Evolutionary conservation across 2,329 filamentous ascomycete genomes (phyloP), one percentile per base, ranked within the genome.

Genomic region (Pseudofabraea citricarpa): DNA sequence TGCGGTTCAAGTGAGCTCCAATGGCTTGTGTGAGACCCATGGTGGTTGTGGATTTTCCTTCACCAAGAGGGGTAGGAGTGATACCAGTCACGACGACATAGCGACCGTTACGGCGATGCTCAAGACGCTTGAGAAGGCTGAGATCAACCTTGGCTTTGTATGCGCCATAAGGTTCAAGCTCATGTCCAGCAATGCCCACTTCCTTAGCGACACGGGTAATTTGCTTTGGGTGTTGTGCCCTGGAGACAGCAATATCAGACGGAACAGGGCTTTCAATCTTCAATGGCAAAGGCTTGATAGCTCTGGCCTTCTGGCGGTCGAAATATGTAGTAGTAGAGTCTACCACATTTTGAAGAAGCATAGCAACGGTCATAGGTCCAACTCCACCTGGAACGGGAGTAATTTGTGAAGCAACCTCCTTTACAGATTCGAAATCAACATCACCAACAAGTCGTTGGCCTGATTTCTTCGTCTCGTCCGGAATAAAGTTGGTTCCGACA

Each of bases 41-140:
- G 6, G 93, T 98, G 1, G 93, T 98, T 2, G 93, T 98, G 9
- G 93, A 97, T 71, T 98, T 98, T 56, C 93, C 93, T 72, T 98
- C 93, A 13, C 93, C 93, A 6, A 98, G 79, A 19, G 93, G 93
- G 6, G 93, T 98, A 2, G 93, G 93, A 1, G 93, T 98, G 54
- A 98, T 97, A 51, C 93, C 93, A 43, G 90, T 91, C 16, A 98
- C 87, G 26, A 97, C 79, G 52, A 98, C 79, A 63, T 97, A 98
- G 49, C 85, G 84, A 43, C 93, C 93, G 61, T 98, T 85, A 50
- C 78, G 80, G 52, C 93, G 87, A 65, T 98, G 90, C 44, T 85
- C 79, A 6, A 98, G 77, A 49, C 93, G 82, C 64, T 91, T 83
- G 44, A 97, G 71, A 40, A 96, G 70, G 47, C 76, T 75, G 4